A percentile compares a stretch with the other conserved stretches of the same genome.
Evolutionary conservation across 345 rosid species (phyloP).

Genomic region (Euphorbia lathyris): DNA sequence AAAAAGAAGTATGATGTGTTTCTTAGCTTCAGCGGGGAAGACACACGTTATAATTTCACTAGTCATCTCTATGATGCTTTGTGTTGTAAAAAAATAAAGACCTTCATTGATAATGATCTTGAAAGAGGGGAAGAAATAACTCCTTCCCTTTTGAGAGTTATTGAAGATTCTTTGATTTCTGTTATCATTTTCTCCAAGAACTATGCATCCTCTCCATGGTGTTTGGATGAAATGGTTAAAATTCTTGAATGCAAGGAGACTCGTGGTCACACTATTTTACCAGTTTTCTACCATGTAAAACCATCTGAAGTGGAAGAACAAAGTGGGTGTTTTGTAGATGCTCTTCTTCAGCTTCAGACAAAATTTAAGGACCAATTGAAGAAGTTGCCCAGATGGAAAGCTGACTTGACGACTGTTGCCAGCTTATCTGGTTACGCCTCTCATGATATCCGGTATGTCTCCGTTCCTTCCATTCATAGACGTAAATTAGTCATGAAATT

Average conservation of each 20-base stretch:
- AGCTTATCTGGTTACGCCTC: background rate
- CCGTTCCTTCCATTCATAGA: background rate
- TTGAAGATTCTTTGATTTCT: background rate
- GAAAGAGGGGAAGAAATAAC: background rate
- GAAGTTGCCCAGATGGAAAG: background rate
- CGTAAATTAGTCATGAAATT: too few species aligned
- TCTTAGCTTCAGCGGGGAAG: conserved; percentile 2
- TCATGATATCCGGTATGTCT: background rate
- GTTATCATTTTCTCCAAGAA: conserved; percentile 1
- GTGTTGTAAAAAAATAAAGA: background rate
- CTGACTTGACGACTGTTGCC: background rate
- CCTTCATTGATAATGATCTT: background rate
- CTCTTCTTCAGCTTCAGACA: background rate
- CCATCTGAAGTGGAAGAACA: background rate
- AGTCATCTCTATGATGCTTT: background rate
- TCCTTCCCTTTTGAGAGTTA: background rate
- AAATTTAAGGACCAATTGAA: background rate
- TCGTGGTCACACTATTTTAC: background rate
- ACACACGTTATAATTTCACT: background rate
- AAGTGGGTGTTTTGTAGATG: background rate
- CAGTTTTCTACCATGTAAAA: background rate
- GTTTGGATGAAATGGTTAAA: conserved; percentile 6
- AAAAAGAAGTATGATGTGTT: background rate
- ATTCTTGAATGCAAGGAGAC: background rate
- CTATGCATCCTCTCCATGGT: conserved; percentile 5